phyloP scores from a whole-genome alignment of 2,329 filamentous ascomycete genomes.

The Aspergillus nomiae region DNA sequence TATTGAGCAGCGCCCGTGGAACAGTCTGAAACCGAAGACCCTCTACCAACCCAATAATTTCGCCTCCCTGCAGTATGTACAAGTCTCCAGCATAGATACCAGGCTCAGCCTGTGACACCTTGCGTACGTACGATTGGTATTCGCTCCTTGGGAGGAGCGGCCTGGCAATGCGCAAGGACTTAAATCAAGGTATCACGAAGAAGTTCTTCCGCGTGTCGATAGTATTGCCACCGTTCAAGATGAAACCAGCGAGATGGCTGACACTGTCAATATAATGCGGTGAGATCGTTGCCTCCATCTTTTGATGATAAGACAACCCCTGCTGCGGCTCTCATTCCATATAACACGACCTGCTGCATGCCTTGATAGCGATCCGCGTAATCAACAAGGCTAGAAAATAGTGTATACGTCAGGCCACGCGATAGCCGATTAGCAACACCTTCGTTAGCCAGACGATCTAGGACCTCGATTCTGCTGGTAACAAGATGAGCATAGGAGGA shows the following conservation, averaged over 20 bases:
- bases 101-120: conserved; percentile 29
- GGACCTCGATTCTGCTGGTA: conserved; percentile 22
- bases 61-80: conserved; percentile 37
- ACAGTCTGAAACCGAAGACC: conserved; percentile 39
- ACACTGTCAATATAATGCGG: conserved; percentile 41
- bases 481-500: conserved; percentile 24
- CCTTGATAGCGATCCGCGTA: conserved; percentile 34
- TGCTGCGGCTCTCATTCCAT: conserved; percentile 33
- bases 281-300: conserved; percentile 26
- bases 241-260: conserved; percentile 36
- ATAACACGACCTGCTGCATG: conserved; percentile 34
- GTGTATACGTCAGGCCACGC: conserved; percentile 37
- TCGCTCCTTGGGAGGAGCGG: conserved; percentile 24
- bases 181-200: conserved; percentile 36
- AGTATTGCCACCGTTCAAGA: conserved; percentile 30
- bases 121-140: conserved; percentile 36
- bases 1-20: conserved; percentile 23
- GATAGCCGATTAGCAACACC: conserved; percentile 32
- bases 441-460: conserved; percentile 26
- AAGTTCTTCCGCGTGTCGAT: conserved; percentile 28
- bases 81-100: conserved; percentile 43
- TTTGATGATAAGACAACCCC: conserved; percentile 28
- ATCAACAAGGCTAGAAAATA: conserved; percentile 34
- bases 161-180: conserved; percentile 26
- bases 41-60: conserved; percentile 36